Evolutionary conservation across 2,329 filamentous ascomycete genomes (phyloP).

Genomic region (Hymenoscyphus fructigenus): DNA sequence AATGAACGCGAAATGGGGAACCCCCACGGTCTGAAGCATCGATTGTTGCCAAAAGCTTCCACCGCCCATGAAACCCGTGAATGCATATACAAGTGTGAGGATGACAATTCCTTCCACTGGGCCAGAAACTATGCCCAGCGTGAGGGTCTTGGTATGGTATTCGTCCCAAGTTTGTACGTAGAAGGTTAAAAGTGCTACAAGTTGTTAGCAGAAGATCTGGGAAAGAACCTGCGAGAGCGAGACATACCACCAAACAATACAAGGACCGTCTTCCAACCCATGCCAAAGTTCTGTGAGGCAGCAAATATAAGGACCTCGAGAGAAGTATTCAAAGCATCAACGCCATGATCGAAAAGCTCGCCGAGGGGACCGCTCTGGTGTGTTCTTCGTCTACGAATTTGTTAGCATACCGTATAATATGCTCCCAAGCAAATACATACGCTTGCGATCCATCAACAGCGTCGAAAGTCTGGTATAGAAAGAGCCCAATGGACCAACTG

Average conservation of each 20-base stretch:
- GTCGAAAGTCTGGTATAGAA: slow-evolving; percentile 97
- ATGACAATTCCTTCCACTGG: slow-evolving; percentile 93
- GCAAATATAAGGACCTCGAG: slow-evolving; percentile 91
- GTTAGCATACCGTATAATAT: slow-evolving; percentile 13
- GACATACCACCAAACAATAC: slow-evolving; percentile 76
- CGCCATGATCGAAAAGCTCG: slow-evolving; percentile 95
- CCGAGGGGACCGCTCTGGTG: slow-evolving; percentile 90
- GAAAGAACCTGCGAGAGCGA: background rate
- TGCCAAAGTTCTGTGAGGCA: slow-evolving; percentile 87
- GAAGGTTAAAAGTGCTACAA: slow-evolving; percentile 82
- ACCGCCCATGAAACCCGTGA: slow-evolving; percentile 83
- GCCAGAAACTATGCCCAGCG: slow-evolving; percentile 86
- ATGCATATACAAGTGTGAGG: slow-evolving; percentile 74
- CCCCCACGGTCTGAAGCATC: slow-evolving; percentile 70
- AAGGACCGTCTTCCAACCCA: slow-evolving; percentile 84
- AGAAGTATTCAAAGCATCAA: slow-evolving; percentile 95
- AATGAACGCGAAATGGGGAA: slow-evolving; percentile 63
- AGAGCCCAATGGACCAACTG: slow-evolving; percentile 84
- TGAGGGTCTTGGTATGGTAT: slow-evolving; percentile 96
- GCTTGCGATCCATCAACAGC: slow-evolving; percentile 94
- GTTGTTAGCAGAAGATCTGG: slow-evolving; percentile 14
- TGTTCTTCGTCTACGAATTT: slow-evolving; percentile 67
- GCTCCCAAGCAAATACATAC: slow-evolving; percentile 49
- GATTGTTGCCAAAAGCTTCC: slow-evolving; percentile 91
- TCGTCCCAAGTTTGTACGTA: slow-evolving; percentile 99